Evolutionary conservation across 257 asterid species (phyloP).

Genomic region (Fraxinus cuspidata): DNA sequence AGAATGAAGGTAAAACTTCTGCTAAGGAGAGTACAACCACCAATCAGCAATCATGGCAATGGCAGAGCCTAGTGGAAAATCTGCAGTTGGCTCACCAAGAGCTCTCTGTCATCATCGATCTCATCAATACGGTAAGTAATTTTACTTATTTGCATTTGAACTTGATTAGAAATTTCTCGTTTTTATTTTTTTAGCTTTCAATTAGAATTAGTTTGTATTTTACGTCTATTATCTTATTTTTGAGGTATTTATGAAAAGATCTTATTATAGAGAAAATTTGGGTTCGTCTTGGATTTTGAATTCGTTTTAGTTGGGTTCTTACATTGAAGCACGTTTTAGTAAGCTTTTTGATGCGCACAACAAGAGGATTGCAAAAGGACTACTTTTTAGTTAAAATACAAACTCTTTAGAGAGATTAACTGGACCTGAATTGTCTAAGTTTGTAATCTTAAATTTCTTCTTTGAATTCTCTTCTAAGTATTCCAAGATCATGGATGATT

Average conservation of each 20-base stretch:
- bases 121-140: constrained; percentile 71
- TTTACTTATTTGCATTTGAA: constrained; percentile 4
- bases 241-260: neutral
- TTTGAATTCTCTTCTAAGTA: neutral
- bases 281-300: neutral
- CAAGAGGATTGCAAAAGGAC: neutral
- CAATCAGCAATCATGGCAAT: constrained; percentile 72
- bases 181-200: neutral
- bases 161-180: neutral
- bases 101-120: constrained; percentile 92
- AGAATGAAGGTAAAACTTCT: constrained; percentile 46
- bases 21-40: constrained; percentile 45
- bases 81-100: constrained; percentile 92
- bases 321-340: neutral
- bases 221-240: neutral
- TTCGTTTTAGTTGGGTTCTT: neutral
- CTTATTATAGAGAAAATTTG: neutral
- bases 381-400: neutral
- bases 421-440: neutral
- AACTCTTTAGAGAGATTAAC: neutral
- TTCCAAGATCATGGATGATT: neutral
- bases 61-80: constrained; percentile 92
- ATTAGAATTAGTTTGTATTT: constrained; percentile 4
- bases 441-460: neutral
- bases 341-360: neutral